Evolutionary conservation across 2,329 filamentous ascomycete genomes (phyloP).

Genomic region (Akanthomyces muscarius): DNA sequence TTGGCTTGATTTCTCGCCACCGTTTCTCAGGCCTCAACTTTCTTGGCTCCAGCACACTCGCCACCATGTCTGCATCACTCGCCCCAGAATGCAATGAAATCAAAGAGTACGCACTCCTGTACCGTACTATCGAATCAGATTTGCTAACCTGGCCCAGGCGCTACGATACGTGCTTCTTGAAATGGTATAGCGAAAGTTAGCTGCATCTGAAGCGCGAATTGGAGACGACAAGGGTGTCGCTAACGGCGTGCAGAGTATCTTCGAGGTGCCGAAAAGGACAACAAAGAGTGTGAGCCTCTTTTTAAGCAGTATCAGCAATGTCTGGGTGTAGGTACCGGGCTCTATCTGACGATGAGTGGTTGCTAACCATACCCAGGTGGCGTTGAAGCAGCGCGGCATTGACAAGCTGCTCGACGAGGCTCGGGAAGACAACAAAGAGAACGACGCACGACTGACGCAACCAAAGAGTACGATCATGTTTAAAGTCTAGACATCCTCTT

Average conservation of each 20-base stretch:
- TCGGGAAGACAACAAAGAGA: slow-evolving; percentile 82
- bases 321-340: slow-evolving; percentile 59
- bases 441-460: slow-evolving; percentile 57
- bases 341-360: neutral
- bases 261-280: slow-evolving; percentile 73
- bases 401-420: slow-evolving; percentile 91
- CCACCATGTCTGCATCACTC: slow-evolving; percentile 83
- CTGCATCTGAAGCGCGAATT: slow-evolving; percentile 20
- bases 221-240: slow-evolving; percentile 14
- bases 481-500: slow-evolving; percentile 46
- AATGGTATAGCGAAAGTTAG: slow-evolving; percentile 99
- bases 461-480: slow-evolving; percentile 36
- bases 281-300: slow-evolving; percentile 77
- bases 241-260: slow-evolving; percentile 67
- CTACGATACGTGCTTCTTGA: slow-evolving; percentile 96
- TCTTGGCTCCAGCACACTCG: slow-evolving; percentile 15
- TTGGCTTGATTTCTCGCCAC: slow-evolving; percentile 19
- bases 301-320: slow-evolving; percentile 90
- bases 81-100: slow-evolving; percentile 92
- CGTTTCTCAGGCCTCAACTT: neutral
- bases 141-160: slow-evolving; percentile 51
- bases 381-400: slow-evolving; percentile 83
- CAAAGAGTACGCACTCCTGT: slow-evolving; percentile 68
- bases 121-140: neutral
- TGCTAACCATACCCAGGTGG: slow-evolving; percentile 54